These are phyloP conservation scores for Rheum nobile DNA, from an alignment of 148 eudicot species.

Conservation along the genomic window DNA sequence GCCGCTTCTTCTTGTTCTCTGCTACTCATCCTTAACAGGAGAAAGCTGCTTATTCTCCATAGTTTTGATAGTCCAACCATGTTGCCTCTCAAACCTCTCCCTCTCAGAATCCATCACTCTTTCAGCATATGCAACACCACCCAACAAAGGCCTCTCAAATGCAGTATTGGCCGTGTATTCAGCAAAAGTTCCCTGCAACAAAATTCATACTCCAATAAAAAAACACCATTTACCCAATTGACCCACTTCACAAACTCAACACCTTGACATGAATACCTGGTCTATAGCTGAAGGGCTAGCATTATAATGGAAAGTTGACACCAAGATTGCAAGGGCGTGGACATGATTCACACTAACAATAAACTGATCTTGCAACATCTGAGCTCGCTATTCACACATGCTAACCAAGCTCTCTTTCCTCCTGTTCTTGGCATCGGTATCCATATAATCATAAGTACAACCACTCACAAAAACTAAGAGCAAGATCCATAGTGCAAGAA, in stretches of 20 bases:
- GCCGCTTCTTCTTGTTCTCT: too few relatives aligned
- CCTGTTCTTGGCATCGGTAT: too few relatives aligned
- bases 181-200: slow-evolving; percentile 54
- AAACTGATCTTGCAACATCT: too few relatives aligned
- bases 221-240: neutral
- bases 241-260: neutral
- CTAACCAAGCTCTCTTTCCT: too few relatives aligned
- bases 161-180: slow-evolving; percentile 62
- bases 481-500: too few relatives aligned
- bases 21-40: slow-evolving; percentile 41
- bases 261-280: slow-evolving; percentile 24
- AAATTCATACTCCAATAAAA: neutral
- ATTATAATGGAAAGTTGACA: slow-evolving; percentile 40
- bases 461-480: too few relatives aligned
- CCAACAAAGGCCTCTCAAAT: slow-evolving; percentile 60
- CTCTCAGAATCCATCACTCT: too few relatives aligned
- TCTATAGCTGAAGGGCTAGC: slow-evolving; percentile 49
- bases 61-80: too few relatives aligned
- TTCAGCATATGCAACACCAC: too few relatives aligned
- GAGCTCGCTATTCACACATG: too few relatives aligned
- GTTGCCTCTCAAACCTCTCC: too few relatives aligned
- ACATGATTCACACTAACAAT: slow-evolving; percentile 68
- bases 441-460: too few relatives aligned
- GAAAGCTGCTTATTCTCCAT: slow-evolving; percentile 57
- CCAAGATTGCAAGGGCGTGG: slow-evolving; percentile 56